These are phyloP conservation scores for Sesbania bispinosa DNA, from an alignment of 306 rosid species.

Conservation along the genomic window DNA sequence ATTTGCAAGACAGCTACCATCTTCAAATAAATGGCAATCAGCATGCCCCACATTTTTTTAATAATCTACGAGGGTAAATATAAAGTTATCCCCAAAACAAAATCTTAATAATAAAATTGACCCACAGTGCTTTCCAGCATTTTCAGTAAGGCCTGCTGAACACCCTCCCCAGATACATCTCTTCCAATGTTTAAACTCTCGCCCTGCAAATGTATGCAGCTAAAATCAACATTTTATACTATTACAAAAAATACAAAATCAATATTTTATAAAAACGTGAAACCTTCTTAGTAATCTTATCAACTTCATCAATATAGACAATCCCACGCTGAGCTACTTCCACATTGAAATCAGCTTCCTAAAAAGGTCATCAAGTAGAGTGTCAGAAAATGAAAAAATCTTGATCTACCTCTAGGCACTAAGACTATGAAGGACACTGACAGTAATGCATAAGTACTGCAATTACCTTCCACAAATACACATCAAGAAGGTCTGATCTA, in stretches of 20 bases:
- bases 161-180: constrained; percentile 85
- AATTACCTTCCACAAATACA: neutral
- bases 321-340: constrained; percentile 74
- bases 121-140: constrained; percentile 81
- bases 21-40: neutral
- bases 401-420: neutral
- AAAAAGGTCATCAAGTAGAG: constrained; percentile 10
- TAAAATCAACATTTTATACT: neutral
- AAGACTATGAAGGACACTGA: neutral
- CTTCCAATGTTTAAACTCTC: constrained; percentile 59
- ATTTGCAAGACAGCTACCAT: neutral
- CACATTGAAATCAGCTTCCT: constrained; percentile 75
- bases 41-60: neutral
- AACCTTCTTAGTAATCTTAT: constrained; percentile 73
- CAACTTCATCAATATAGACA: constrained; percentile 71
- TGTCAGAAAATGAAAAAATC: neutral
- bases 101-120: constrained; percentile 12
- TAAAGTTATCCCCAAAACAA: neutral
- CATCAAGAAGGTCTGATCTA: neutral
- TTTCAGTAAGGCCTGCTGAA: constrained; percentile 75
- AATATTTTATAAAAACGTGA: neutral
- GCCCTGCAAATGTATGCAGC: constrained; percentile 33
- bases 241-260: neutral
- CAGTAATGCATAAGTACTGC: neutral
- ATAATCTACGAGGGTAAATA: neutral